Evolutionary conservation across 140 eudicot species (phyloP).

Genomic region (Anethum foeniculum): DNA sequence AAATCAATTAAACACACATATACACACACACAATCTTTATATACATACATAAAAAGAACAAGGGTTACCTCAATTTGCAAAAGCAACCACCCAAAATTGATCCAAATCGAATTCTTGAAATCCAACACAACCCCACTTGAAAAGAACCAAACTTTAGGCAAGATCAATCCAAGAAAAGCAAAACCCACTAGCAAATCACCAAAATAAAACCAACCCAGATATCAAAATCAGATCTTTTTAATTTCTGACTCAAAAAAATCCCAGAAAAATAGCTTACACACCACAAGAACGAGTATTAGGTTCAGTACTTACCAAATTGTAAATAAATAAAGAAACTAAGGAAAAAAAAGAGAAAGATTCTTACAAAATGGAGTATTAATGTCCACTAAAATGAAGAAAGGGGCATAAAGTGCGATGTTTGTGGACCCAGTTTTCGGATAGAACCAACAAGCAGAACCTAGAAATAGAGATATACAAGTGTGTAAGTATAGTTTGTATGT

Average conservation of each 20-base stretch:
- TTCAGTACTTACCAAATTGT: background rate
- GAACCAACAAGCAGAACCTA: slow-evolving; percentile 8
- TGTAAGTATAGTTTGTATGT: background rate
- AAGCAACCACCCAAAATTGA: background rate
- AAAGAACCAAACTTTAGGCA: background rate
- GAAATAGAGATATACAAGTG: background rate
- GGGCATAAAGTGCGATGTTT: slow-evolving; percentile 24
- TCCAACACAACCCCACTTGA: background rate
- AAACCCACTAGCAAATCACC: slow-evolving; percentile 1
- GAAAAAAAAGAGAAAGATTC: slow-evolving; percentile 6
- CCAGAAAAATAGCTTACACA: background rate
- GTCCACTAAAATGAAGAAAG: slow-evolving; percentile 13
- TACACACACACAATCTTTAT: background rate
- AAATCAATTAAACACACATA: background rate
- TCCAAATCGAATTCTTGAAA: slow-evolving; percentile 6
- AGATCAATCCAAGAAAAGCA: background rate
- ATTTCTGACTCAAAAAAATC: background rate
- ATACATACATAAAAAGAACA: background rate
- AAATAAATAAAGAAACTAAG: background rate
- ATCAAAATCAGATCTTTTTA: slow-evolving; percentile 2
- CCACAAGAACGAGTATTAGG: background rate
- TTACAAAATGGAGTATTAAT: slow-evolving; percentile 1
- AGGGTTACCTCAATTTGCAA: slow-evolving; percentile 8
- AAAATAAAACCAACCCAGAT: background rate
- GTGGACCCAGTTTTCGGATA: slow-evolving; percentile 22